Base-by-base conservation (phyloP, 768 basidiomycete species). In the Phlegmacium glaucopus region DNA sequence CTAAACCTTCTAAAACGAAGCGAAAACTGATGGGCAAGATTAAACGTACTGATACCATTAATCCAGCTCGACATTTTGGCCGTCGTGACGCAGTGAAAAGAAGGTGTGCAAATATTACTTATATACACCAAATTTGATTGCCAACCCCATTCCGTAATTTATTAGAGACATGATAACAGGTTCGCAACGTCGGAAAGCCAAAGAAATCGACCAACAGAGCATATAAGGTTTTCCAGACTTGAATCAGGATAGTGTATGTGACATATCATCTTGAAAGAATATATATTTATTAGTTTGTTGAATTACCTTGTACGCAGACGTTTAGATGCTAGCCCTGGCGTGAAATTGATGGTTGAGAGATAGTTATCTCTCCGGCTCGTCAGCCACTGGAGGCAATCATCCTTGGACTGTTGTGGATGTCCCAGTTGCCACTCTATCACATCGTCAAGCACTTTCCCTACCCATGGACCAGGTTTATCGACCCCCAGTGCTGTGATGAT, bases 1-100 rank as follows among this genome's bases (percentile, higher is more conserved):
- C 88, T 16, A 94, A 90, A 62, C 94, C 95, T 0, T 89, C 89
- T 1, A 95, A 92, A 67, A 76, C 93, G 74, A 87, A 88, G 68
- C 84, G 87, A 52, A 82, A 76, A 56, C 73, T 82, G 60, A 90
- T 97, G 82, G 90, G 90, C 48, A 91, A 87, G 68, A 72, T 83
- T 6, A 87, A 90, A 63, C 85, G 87, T 15, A 78, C 87, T 3
- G 87, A 93, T 42, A 74, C 69, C 5, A 83, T 92, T 42, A 89
- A 88, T 55, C 71, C 74, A 18, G 86, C 87, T 4, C 74, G 86
- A 32, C 77, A 73, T 51, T 75, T 90, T 41, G 87, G 87, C 4
- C 77, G 83, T 40, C 73, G 62, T 25, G 84, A 88, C 51, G 83
- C 86, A 6, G 76, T 88, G 41, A 90, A 80, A 68, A 89, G 81